Base-by-base conservation (phyloP, 1,139 yeast species). In the Pichia sp. region DNA sequence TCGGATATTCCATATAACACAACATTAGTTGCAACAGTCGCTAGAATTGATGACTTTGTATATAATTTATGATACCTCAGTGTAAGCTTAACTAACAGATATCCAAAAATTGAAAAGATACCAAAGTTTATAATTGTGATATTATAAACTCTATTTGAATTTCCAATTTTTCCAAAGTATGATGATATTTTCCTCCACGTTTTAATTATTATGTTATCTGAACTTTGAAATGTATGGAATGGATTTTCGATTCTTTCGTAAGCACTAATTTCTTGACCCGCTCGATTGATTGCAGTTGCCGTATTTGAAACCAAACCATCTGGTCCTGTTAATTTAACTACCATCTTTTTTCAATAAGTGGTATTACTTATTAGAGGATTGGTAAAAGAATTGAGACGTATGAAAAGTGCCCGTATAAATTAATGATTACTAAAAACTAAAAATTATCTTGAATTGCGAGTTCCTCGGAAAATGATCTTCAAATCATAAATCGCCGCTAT, bases 1-100 rank as follows among this genome's bases (percentile, higher is more conserved):
- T 91, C 99, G 0, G 97, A 90, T 10, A 90, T 81, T 0, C 96
- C 97, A 66, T 84, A 88, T 6, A 91, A 72, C 14, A 91, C 81
- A 42, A 87, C 71, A 64, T 91, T 91, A 0, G 97, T 84, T n/a
- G 85, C 80, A 53, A 88, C 79, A 47, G 91, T 87, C 6, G 97
- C 90, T 19, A 86, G 66, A 30, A 90, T 68, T 1, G 95, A 84
- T 52, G 81, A 81, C 56, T 72, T 75, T 61, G 78, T 77, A 66
- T 90, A 90, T 50, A 88, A 66, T n/a, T 73, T 74, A 49, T 82
- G 81, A 63, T 84, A 85, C 49, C 75, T 74, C 31, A 79, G 73
- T 4, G 87, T 79, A 47, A 83, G 70, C 56, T 74, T 77, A 52
- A 76, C 62, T 16, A 85, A 67, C 45, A 83, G 72, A 41, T 66